Evolutionary conservation across 1,139 yeast species (phyloP).

Genomic region (Scheffersomyces parashehatae): DNA sequence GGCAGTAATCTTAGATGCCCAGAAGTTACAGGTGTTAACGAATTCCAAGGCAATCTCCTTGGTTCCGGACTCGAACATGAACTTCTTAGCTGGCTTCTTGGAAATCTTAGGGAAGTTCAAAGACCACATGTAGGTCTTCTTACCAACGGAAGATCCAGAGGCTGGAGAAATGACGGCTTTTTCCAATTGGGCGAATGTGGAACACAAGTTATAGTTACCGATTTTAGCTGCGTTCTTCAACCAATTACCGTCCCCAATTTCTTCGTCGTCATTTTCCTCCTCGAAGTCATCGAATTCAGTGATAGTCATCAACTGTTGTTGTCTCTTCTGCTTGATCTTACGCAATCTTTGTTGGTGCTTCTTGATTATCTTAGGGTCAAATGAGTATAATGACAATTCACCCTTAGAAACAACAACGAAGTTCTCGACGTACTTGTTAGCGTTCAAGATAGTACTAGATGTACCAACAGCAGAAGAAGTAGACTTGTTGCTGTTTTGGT

Average conservation of each 20-base stretch:
- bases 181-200: conserved; percentile 49
- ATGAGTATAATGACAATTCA: conserved; percentile 53
- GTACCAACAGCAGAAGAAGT: conserved; percentile 9
- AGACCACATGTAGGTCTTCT: conserved; percentile 30
- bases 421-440: conserved; percentile 43
- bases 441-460: conserved; percentile 8
- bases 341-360: conserved; percentile 38
- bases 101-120: conserved; percentile 41
- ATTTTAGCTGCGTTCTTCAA: conserved; percentile 51
- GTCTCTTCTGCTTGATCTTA: conserved; percentile 24
- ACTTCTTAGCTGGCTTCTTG: conserved; percentile 36
- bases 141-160: conserved; percentile 6
- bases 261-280: conserved; percentile 22
- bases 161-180: conserved; percentile 10
- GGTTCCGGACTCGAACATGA: conserved; percentile 62
- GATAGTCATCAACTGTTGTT: conserved; percentile 13
- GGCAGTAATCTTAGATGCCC: conserved; percentile 86
- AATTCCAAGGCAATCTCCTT: conserved; percentile 69
- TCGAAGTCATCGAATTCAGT: conserved; percentile 17
- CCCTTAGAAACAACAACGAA: conserved; percentile 63
- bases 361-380: conserved; percentile 47
- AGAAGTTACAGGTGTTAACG: conserved; percentile 78
- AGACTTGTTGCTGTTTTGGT: not conserved
- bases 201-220: conserved; percentile 50
- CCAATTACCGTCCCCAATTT: conserved; percentile 72